Percentiles rank a stretch among this genome's conserved stretches.
Evolutionary conservation across 768 basidiomycete genomes (phyloP).

Genomic region (Termitomyces bulborhizus): DNA sequence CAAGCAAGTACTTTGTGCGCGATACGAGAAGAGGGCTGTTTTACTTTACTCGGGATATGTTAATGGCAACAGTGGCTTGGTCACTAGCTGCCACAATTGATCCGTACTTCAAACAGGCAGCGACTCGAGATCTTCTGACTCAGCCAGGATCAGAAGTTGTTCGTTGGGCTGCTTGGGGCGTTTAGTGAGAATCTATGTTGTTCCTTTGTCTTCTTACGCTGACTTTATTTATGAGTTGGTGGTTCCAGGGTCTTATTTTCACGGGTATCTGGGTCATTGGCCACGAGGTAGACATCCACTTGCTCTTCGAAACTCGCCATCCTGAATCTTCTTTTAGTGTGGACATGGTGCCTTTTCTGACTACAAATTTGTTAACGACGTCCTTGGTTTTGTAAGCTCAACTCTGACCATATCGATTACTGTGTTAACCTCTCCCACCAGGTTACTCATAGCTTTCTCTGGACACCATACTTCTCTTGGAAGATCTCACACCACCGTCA

Average conservation of each 20-base stretch:
- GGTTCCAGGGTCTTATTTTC: slow-evolving; percentile 56
- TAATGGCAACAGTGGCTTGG: slow-evolving; percentile 37
- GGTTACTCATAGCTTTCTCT: slow-evolving; percentile 40
- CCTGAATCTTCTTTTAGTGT: slow-evolving; percentile 27
- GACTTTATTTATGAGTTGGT: slow-evolving; percentile 34
- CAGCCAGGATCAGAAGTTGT: slow-evolving; percentile 29
- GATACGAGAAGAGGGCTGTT: slow-evolving; percentile 32
- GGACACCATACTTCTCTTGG: slow-evolving; percentile 53
- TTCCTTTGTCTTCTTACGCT: background rate
- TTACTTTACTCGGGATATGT: slow-evolving; percentile 40
- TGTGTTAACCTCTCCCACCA: slow-evolving; percentile 14
- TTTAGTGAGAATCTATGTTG: slow-evolving; percentile 32
- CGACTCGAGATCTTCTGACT: slow-evolving; percentile 19
- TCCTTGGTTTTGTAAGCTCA: slow-evolving; percentile 43
- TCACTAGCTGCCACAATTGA: slow-evolving; percentile 38
- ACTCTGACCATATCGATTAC: background rate
- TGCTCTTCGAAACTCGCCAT: background rate
- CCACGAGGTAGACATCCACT: slow-evolving; percentile 35
- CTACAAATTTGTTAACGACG: slow-evolving; percentile 39
- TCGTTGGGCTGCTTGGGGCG: slow-evolving; percentile 38
- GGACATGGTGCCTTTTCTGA: slow-evolving; percentile 54
- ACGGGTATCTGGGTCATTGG: slow-evolving; percentile 58
- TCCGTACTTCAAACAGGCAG: slow-evolving; percentile 27
- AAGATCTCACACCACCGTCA: slow-evolving; percentile 50
- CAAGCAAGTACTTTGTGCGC: slow-evolving; percentile 37